phyloP scores from a whole-genome alignment of 2,329 filamentous ascomycete genomes.

The Microdochium paspali region DNA sequence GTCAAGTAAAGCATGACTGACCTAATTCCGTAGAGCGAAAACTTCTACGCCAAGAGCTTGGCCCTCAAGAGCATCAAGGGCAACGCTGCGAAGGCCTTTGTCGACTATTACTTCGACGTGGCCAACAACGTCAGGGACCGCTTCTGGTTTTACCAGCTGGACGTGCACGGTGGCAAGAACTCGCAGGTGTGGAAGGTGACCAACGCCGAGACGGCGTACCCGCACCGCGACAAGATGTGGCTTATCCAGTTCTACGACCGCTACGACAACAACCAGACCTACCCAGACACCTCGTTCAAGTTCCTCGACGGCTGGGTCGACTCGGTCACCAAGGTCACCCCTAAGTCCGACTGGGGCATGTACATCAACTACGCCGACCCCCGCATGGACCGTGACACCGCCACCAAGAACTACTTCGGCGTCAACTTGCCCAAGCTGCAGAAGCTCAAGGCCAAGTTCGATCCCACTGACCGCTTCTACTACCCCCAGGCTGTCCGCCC shows the following conservation, averaged over 20 bases:
- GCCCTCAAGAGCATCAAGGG: slow-evolving; percentile 26
- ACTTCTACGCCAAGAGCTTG: slow-evolving; percentile 30
- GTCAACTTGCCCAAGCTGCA: slow-evolving; percentile 24
- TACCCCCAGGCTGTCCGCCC: slow-evolving; percentile 16
- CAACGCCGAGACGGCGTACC: slow-evolving; percentile 21
- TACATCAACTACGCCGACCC: slow-evolving; percentile 47
- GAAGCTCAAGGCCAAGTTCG: slow-evolving; percentile 26
- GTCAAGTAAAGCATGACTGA: slow-evolving; percentile 5
- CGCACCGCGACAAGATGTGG: slow-evolving; percentile 34
- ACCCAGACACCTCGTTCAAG: slow-evolving; percentile 14
- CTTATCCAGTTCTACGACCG: slow-evolving; percentile 40
- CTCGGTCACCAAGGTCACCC: slow-evolving; percentile 11
- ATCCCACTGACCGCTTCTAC: slow-evolving; percentile 30
- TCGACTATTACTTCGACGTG: slow-evolving; percentile 27
- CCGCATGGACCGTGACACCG: slow-evolving; percentile 31
- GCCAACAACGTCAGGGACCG: slow-evolving; percentile 22
- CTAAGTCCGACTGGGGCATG: slow-evolving; percentile 16
- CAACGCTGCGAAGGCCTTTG: slow-evolving; percentile 23
- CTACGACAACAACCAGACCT: slow-evolving; percentile 10
- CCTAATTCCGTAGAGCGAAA: slow-evolving; percentile 24
- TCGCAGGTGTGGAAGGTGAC: slow-evolving; percentile 22
- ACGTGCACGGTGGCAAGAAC: slow-evolving; percentile 29
- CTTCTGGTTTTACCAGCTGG: slow-evolving; percentile 31
- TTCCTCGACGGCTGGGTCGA: slow-evolving; percentile 17
- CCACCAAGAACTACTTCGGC: slow-evolving; percentile 39